Percentiles rank a stretch among this genome's conserved stretches.
phyloP scores from a whole-genome alignment of 441 rosid genomes.

The Hura crepitans region DNA sequence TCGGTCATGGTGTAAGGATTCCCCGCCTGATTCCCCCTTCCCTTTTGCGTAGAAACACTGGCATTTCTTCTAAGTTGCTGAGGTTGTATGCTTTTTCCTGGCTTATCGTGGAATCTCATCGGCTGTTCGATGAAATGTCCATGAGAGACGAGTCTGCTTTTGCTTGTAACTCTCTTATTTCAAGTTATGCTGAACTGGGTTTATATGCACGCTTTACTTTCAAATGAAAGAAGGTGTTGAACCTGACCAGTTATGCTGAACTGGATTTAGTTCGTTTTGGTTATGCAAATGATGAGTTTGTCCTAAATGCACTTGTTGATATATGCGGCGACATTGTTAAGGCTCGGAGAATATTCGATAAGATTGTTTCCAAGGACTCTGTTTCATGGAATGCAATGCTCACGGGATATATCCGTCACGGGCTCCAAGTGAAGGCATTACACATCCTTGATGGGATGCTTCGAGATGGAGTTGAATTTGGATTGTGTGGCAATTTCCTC shows the following conservation, averaged over 20 bases:
- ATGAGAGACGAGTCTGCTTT: conserved; percentile 53
- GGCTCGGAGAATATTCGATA: conserved; percentile 61
- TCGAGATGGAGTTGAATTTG: conserved; percentile 44
- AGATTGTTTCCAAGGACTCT: conserved; percentile 44
- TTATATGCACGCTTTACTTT: conserved; percentile 67
- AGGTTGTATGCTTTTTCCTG: conserved; percentile 62
- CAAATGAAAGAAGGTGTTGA: conserved; percentile 79
- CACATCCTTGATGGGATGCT: conserved; percentile 47
- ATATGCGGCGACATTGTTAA: conserved; percentile 81
- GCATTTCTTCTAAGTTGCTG: conserved; percentile 59
- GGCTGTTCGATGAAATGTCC: conserved; percentile 76
- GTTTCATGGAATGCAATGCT: conserved; percentile 82
- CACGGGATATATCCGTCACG: conserved; percentile 57
- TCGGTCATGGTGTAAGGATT: conserved; percentile 53
- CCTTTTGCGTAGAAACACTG: conserved; percentile 48
- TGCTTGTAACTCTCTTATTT: conserved; percentile 84
- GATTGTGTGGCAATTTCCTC: conserved; percentile 72
- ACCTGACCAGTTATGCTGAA: conserved; percentile 71
- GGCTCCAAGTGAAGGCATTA: conserved; percentile 49
- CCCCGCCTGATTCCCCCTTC: conserved; percentile 52
- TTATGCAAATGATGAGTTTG: conserved; percentile 51
- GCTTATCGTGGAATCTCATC: conserved; percentile 56
- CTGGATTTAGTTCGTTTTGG: conserved; percentile 65
- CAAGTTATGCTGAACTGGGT: conserved; percentile 66
- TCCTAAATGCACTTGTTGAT: conserved; percentile 72